phyloP scores from a whole-genome alignment of 495 filamentous ascomycete species.

The Tuber borchii region DNA sequence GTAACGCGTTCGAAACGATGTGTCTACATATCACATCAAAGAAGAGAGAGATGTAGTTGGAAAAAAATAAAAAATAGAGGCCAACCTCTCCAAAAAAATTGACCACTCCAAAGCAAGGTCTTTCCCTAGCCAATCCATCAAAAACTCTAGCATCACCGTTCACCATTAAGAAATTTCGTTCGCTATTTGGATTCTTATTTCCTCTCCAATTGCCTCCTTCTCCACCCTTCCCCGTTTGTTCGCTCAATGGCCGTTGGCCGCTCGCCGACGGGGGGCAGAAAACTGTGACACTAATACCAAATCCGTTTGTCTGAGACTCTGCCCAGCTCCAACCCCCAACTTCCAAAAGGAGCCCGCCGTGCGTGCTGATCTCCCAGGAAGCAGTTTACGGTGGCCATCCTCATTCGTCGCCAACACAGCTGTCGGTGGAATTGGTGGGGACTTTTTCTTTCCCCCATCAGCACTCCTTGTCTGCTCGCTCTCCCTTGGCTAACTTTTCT shows the following conservation, averaged over 20 bases:
- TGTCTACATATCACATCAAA: not conserved
- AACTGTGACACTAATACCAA: not conserved
- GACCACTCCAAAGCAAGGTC: not conserved
- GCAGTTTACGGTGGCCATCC: not conserved
- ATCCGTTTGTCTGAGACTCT: not conserved
- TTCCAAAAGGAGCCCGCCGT: not conserved
- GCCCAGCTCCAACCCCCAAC: not conserved
- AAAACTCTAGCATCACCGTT: not conserved
- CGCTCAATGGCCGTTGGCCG: not conserved
- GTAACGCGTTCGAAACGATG: not conserved
- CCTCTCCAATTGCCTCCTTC: constrained; percentile 3
- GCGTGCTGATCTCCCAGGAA: constrained; percentile 1
- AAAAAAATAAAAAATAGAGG: constrained; percentile 21
- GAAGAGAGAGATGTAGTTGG: not conserved
- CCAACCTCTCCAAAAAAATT: not conserved
- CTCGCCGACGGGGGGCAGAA: not conserved
- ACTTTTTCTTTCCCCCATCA: not conserved
- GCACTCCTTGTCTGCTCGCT: not conserved
- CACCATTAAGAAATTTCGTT: not conserved
- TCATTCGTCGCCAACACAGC: not conserved
- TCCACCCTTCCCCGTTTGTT: not conserved
- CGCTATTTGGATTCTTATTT: not conserved
- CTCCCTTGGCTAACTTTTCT: not conserved
- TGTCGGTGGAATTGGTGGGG: not conserved
- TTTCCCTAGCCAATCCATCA: not conserved